Percentiles rank a stretch among this genome's conserved stretches.
Conservation (phyloP, 2,329 filamentous ascomycete genomes). For the Ophiostoma australiae region DNA sequence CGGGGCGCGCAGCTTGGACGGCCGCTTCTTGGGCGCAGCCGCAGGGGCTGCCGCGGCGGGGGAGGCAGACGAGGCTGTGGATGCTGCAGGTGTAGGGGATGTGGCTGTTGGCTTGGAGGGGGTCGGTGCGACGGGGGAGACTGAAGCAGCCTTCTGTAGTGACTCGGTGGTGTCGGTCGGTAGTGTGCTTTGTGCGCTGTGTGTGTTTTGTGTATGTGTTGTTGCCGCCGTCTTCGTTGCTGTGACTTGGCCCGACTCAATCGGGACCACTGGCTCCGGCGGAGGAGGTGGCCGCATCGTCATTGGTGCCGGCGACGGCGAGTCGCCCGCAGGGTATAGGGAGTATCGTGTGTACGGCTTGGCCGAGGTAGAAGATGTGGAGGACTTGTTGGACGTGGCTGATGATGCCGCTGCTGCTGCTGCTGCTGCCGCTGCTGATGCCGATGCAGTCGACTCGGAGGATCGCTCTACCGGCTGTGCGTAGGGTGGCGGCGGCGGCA, state of each 20-base stretch:
- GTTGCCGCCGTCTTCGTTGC: not conserved
- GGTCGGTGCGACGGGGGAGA: not conserved
- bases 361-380: constrained; percentile 22
- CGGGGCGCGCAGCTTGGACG: constrained; percentile 60
- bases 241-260: constrained; percentile 29
- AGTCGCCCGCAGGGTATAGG: constrained; percentile 16
- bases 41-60: constrained; percentile 34
- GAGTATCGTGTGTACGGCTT: constrained; percentile 26
- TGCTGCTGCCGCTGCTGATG: constrained; percentile 3
- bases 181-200: not conserved
- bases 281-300: constrained; percentile 23
- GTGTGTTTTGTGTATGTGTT: not conserved
- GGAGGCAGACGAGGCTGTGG: not conserved
- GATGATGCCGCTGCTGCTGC: not conserved
- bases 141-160: not conserved
- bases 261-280: constrained; percentile 17
- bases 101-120: not conserved
- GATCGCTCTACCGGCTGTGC: constrained; percentile 12
- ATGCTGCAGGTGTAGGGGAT: not conserved
- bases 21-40: constrained; percentile 48
- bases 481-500: constrained; percentile 30
- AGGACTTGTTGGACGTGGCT: not conserved
- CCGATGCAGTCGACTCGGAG: not conserved
- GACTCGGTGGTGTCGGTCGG: not conserved
- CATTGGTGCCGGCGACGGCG: constrained; percentile 15